A percentile compares a stretch with the other conserved stretches of the same genome.
Evolutionary conservation across 176 grass and related monocot genomes (phyloP).

Genomic region (Tillandsia leiboldiana): DNA sequence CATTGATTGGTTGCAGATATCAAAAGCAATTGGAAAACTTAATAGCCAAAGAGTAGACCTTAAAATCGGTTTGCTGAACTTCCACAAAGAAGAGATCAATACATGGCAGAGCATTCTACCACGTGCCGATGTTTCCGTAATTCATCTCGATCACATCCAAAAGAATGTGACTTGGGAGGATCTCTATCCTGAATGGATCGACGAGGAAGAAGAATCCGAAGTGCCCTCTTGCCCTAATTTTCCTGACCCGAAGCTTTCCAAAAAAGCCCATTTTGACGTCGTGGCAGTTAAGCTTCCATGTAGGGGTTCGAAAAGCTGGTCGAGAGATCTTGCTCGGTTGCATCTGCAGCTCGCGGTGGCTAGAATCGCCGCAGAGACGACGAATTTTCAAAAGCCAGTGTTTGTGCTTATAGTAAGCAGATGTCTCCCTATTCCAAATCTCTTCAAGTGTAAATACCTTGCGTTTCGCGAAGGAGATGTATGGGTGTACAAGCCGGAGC

Average conservation of each 20-base stretch:
- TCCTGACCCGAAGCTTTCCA: slow-evolving; percentile 4
- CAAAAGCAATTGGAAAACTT: slow-evolving; percentile 7
- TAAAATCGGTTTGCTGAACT: slow-evolving; percentile 39
- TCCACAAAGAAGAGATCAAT: slow-evolving; percentile 21
- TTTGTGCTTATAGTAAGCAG: slow-evolving; percentile 55
- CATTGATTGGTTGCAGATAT: slow-evolving; percentile 31
- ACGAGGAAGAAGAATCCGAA: slow-evolving; percentile 41
- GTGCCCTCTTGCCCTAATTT: slow-evolving; percentile 36
- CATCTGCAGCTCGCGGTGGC: slow-evolving; percentile 64
- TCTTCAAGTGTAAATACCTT: slow-evolving; percentile 46
- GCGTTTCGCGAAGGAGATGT: slow-evolving; percentile 37
- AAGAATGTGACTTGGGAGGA: slow-evolving; percentile 43
- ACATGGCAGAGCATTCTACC: slow-evolving; percentile 22
- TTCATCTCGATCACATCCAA: slow-evolving; percentile 18
- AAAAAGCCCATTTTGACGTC: slow-evolving; percentile 20
- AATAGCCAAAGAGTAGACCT: not conserved
- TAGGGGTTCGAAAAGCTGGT: slow-evolving; percentile 30
- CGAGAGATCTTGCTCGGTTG: slow-evolving; percentile 54
- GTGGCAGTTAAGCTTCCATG: slow-evolving; percentile 52
- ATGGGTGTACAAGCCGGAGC: slow-evolving; percentile 50
- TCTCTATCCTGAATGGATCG: slow-evolving; percentile 60
- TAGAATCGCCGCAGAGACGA: slow-evolving; percentile 20
- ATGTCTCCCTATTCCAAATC: slow-evolving; percentile 55
- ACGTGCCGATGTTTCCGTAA: not conserved
- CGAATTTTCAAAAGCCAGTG: slow-evolving; percentile 6